Evolutionary conservation across 1,139 yeast species (phyloP).

Genomic region (Torulaspora pretoriensis): DNA sequence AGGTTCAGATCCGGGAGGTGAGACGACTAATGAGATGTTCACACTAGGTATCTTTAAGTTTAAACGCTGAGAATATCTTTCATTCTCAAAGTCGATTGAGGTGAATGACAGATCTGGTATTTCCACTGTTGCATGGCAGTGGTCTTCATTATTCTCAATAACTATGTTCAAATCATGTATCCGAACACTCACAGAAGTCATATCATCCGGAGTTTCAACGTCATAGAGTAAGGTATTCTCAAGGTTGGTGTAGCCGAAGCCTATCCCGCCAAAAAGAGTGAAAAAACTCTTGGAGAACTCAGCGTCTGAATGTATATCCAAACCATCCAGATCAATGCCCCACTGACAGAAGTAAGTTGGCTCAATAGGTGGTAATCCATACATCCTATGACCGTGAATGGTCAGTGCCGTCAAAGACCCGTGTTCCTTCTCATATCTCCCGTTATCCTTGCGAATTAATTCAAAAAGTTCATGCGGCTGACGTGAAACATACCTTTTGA

Average conservation of each 20-base stretch:
- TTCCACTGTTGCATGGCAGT: conserved; percentile 31
- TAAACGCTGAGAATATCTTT: conserved; percentile 55
- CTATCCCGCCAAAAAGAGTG: conserved; percentile 47
- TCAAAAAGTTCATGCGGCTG: conserved; percentile 53
- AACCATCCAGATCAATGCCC: conserved; percentile 69
- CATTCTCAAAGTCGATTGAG: conserved; percentile 67
- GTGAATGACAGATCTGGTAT: conserved; percentile 44
- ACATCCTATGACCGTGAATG: conserved; percentile 84
- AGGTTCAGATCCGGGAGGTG: conserved; percentile 20
- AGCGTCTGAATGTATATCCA: conserved; percentile 52
- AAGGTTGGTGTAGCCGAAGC: conserved; percentile 60
- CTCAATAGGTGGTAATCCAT: conserved; percentile 85
- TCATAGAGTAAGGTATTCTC: conserved; percentile 68
- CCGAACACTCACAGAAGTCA: conserved; percentile 48
- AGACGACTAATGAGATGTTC: conserved; percentile 30
- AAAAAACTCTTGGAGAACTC: conserved; percentile 46
- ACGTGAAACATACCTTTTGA: conserved; percentile 38
- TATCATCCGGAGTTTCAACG: conserved; percentile 60
- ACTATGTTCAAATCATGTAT: conserved; percentile 34
- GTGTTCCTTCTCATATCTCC: conserved; percentile 14
- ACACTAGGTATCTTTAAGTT: conserved; percentile 48
- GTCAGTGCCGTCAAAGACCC: conserved; percentile 44
- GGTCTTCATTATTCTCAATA: conserved; percentile 34
- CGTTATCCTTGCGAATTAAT: conserved; percentile 20
- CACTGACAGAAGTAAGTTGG: conserved; percentile 87